Percentiles rank a stretch among this genome's conserved stretches.
These are phyloP conservation scores for Yamadazyma siamensis DNA, from an alignment of 1,139 yeast species.

Conservation along the genomic window DNA sequence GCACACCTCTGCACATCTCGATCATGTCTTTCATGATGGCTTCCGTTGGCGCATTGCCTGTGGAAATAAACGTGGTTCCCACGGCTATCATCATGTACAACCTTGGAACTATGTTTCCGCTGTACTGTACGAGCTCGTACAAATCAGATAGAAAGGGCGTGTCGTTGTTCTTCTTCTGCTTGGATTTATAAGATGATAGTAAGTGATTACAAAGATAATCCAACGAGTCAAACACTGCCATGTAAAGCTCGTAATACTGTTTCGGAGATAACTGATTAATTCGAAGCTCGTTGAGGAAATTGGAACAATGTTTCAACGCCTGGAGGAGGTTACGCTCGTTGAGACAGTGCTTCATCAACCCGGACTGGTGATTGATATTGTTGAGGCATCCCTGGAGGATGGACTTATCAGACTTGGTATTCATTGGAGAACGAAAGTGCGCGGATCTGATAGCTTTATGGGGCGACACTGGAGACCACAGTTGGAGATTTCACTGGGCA, in stretches of 20 bases:
- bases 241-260: conserved; percentile 90
- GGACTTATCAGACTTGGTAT: no score
- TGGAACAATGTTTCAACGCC: conserved; percentile 84
- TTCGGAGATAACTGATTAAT: conserved; percentile 79
- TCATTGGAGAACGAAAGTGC: no score
- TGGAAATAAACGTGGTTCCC: conserved; percentile 83
- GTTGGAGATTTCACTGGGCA: no score
- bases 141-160: conserved; percentile 82
- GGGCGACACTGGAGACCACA: no score
- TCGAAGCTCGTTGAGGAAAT: conserved; percentile 77
- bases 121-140: conserved; percentile 92
- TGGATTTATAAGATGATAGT: conserved; percentile 58
- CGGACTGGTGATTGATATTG: conserved; percentile 67
- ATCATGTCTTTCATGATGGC: conserved; percentile 95
- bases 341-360: conserved; percentile 73
- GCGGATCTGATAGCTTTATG: no score
- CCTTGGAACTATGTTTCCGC: conserved; percentile 90
- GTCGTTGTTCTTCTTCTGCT: conserved; percentile 18
- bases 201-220: conserved; percentile 65
- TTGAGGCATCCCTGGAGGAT: conserved; percentile 50
- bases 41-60: conserved; percentile 73
- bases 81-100: conserved; percentile 92
- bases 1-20: conserved; percentile 98
- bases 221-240: conserved; percentile 79
- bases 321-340: conserved; percentile 74